A percentile compares a stretch with the other conserved stretches of the same genome.
These are phyloP conservation scores for Paxillus involutus DNA, from an alignment of 768 basidiomycete species.

Conservation along the genomic window DNA sequence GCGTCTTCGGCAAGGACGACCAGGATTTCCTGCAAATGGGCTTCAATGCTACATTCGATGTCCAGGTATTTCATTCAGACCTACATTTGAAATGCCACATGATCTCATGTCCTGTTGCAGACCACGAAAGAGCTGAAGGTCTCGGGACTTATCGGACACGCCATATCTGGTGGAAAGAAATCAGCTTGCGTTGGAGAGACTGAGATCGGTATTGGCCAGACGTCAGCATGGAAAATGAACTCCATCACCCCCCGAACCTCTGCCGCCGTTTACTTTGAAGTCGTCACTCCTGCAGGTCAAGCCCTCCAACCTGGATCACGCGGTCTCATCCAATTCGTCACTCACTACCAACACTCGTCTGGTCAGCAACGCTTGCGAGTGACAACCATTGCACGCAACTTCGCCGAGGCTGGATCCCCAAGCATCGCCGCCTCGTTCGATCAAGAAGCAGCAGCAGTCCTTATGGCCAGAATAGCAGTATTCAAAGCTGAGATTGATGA, in stretches of 20 bases:
- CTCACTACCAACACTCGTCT: constrained; percentile 96
- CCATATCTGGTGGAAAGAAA: constrained; percentile 96
- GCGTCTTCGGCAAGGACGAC: constrained; percentile 90
- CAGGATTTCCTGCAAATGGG: constrained; percentile 94
- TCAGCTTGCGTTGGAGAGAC: constrained; percentile 97
- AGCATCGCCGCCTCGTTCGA: constrained; percentile 93
- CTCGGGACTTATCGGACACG: constrained; percentile 96
- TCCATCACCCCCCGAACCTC: constrained; percentile 84
- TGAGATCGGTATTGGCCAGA: constrained; percentile 98
- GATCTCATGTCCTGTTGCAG: constrained; percentile 38
- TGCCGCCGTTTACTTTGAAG: constrained; percentile 95
- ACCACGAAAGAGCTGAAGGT: constrained; percentile 99
- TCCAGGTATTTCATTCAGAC: constrained; percentile 59
- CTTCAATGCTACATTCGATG: constrained; percentile 98
- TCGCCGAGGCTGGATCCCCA: constrained; percentile 96
- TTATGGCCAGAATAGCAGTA: constrained; percentile 98
- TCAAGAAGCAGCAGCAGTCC: constrained; percentile 95
- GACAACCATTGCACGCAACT: constrained; percentile 97
- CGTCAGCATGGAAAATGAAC: constrained; percentile 98
- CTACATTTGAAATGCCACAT: background rate
- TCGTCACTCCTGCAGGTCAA: constrained; percentile 95
- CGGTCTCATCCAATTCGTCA: constrained; percentile 96
- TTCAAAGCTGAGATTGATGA: constrained; percentile 99
- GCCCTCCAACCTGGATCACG: constrained; percentile 86
- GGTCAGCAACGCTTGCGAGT: constrained; percentile 95